Base-by-base conservation (phyloP, 2,329 filamentous ascomycete species). In the Lachnellula suecica region DNA sequence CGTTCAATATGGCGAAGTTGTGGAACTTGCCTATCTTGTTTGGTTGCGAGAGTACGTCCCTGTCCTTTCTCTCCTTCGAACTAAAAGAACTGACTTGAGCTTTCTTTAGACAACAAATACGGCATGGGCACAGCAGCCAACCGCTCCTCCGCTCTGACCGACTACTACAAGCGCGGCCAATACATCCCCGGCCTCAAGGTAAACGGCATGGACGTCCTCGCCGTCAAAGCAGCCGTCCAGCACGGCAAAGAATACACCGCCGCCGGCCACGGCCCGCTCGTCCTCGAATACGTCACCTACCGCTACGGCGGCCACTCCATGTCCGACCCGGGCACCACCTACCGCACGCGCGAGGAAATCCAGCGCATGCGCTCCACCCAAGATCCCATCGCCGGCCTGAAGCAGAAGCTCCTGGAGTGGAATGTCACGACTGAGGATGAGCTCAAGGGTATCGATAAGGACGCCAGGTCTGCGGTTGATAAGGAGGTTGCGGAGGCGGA, bases 131-230 rank as follows among this genome's bases (percentile, higher is more conserved):
- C 94, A 59, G 89, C 94, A 57, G 93, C 94, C 63, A 87, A 88
- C 75, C 91, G 94, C 68, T 92, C 94, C 57, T 93, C 94, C 56
- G 94, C 94, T 66, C 78, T 97, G 71, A 97, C 94, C 73, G 94
- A 99, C 75, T 99, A 99, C 87, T 97, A 99, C 85, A 97, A 97
- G 87, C 93, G 94, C 77, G 94, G 94, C 63, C 94, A 99, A 79
- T 99, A 97, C 82, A 99, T 99, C 64, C 93, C 94, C 53, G 94
- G 94, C 79, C 85, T 99, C 67, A 99, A 99, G 84, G 91, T 99
- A 74, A 99, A 99, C 78, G 94, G 91, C 70, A 99, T 99, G 94
- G 94, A 99, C 72, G 91, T 96, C 66, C 88, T 99, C 59, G 93
- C 94, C 60, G 93, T 97, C 73, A 96, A 96, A 83, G 91, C 93